phyloP scores from a whole-genome alignment of 1,284 basidiomycete species.

The Ceratobasidium sp. region DNA sequence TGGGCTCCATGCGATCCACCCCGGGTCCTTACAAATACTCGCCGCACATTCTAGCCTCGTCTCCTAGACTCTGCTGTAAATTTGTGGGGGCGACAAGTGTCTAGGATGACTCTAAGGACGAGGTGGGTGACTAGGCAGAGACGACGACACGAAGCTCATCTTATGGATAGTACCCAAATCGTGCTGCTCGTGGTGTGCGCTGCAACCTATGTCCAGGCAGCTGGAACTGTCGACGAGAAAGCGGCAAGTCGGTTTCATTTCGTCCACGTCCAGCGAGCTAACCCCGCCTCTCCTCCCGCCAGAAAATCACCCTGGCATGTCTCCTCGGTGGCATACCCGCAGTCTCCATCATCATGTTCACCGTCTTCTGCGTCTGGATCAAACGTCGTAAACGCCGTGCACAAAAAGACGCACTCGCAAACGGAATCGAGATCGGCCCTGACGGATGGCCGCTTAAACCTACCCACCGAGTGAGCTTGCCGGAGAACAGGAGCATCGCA shows the following conservation, averaged over 20 bases:
- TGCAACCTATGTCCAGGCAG: conserved; percentile 28
- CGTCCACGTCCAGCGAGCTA: background rate
- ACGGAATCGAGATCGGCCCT: conserved; percentile 26
- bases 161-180: background rate
- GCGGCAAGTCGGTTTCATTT: conserved; percentile 8
- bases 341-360: conserved; percentile 27
- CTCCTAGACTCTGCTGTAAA: background rate
- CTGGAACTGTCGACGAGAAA: background rate
- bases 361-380: conserved; percentile 31
- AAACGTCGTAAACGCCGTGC: conserved; percentile 30
- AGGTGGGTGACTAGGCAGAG: background rate
- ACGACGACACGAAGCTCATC: background rate
- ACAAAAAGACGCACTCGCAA: conserved; percentile 29
- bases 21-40: conserved; percentile 24
- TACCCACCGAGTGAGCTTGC: background rate
- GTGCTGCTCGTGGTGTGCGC: conserved; percentile 22
- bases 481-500: background rate
- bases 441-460: conserved; percentile 28
- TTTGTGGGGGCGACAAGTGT: background rate
- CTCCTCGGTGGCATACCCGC: conserved; percentile 34
- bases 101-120: conserved; percentile 1
- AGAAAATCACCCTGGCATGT: conserved; percentile 36
- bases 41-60: background rate
- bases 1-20: conserved; percentile 16
- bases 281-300: background rate